A percentile compares a stretch with the other conserved stretches of the same genome.
These are phyloP conservation scores for Tetrahymena thermophila DNA, from an alignment of 73 alveolate species.

Conservation along the genomic window DNA sequence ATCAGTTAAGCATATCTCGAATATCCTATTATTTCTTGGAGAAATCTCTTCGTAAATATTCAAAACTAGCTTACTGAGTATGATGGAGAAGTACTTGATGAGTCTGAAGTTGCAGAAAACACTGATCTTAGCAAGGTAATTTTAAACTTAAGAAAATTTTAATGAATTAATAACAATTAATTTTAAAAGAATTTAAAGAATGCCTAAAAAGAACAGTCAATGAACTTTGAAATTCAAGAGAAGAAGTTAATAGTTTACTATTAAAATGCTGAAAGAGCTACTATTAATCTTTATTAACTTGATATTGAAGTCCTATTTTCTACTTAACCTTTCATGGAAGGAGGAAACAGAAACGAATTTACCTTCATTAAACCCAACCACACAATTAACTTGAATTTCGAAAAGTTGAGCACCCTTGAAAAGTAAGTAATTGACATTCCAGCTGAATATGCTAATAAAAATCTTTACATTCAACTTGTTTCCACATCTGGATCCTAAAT, in stretches of 20 bases:
- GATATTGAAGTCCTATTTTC: slow-evolving; percentile 80
- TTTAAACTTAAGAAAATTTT: neutral
- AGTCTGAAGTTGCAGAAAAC: slow-evolving; percentile 17
- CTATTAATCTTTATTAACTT: slow-evolving; percentile 58
- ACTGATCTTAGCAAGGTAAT: neutral
- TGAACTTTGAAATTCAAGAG: slow-evolving; percentile 45
- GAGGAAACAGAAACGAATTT: slow-evolving; percentile 3
- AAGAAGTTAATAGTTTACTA: slow-evolving; percentile 42
- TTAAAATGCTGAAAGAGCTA: slow-evolving; percentile 42
- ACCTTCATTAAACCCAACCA: slow-evolving; percentile 11
- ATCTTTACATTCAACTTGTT: slow-evolving; percentile 64
- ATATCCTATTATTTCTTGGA: slow-evolving; percentile 79
- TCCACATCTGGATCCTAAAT: slow-evolving; percentile 51
- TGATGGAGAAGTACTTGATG: slow-evolving; percentile 52
- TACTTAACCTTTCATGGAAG: slow-evolving; percentile 54
- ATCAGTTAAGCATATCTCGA: slow-evolving; percentile 62
- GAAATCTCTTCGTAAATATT: slow-evolving; percentile 64
- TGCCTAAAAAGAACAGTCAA: slow-evolving; percentile 59
- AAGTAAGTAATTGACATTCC: slow-evolving; percentile 47
- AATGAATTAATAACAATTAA: neutral
- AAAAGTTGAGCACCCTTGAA: neutral
- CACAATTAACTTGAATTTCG: neutral
- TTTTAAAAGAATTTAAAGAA: slow-evolving; percentile 36
- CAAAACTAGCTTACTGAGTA: slow-evolving; percentile 53
- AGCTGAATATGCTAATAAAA: slow-evolving; percentile 50